A percentile compares a stretch with the other conserved stretches of the same genome.
Conservation (phyloP, 2,329 filamentous ascomycete species). For the Gyromitra esculenta region DNA sequence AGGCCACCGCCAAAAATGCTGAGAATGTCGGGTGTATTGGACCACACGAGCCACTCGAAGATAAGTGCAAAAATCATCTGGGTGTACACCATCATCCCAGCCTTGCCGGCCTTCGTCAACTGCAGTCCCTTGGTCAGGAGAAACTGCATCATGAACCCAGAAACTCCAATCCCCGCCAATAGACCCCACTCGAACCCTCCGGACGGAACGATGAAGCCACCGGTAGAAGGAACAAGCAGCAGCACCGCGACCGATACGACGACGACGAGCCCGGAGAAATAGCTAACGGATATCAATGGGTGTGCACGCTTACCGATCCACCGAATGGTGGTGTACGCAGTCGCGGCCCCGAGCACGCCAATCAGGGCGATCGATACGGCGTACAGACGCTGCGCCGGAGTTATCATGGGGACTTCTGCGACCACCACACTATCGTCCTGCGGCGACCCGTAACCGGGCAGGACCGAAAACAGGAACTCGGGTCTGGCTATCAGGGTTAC, state of each 20-base stretch:
- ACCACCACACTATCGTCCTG: conserved; percentile 52
- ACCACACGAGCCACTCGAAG: conserved; percentile 73
- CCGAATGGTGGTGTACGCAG: conserved; percentile 79
- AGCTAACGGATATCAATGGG: conserved; percentile 83
- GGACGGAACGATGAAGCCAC: conserved; percentile 67
- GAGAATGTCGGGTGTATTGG: conserved; percentile 67
- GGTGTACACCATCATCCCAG: conserved; percentile 71
- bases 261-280: conserved; percentile 77
- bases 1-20: conserved; percentile 71
- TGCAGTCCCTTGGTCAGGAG: conserved; percentile 80
- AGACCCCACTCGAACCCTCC: conserved; percentile 71
- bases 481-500: conserved; percentile 86
- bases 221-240: conserved; percentile 66
- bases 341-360: conserved; percentile 78
- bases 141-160: conserved; percentile 86
- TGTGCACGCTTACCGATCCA: conserved; percentile 83
- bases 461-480: conserved; percentile 65
- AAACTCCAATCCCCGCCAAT: conserved; percentile 74
- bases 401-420: conserved; percentile 60
- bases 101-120: conserved; percentile 72
- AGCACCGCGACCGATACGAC: conserved; percentile 73
- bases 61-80: conserved; percentile 75
- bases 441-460: conserved; percentile 51
- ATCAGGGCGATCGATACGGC: conserved; percentile 77
- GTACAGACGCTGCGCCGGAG: conserved; percentile 71